These are phyloP conservation scores for Bimuria novae-zelandiae DNA, from an alignment of 2,329 filamentous ascomycete genomes.

Conservation along the genomic window DNA sequence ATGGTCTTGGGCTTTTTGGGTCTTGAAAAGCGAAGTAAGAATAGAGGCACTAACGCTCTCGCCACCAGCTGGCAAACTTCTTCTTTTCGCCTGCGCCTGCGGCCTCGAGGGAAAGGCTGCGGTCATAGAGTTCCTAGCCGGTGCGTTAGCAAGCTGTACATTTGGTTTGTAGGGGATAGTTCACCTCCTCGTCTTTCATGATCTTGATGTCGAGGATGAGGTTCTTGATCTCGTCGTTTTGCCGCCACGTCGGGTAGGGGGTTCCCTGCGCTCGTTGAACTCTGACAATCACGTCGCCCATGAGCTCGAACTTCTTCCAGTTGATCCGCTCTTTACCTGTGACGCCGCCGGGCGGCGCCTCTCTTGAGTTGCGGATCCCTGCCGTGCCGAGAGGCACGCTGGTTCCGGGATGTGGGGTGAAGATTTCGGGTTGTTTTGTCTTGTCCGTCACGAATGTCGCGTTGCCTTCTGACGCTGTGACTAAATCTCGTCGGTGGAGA, in stretches of 20 bases:
- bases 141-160: not conserved
- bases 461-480: slow-evolving; percentile 91
- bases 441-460: slow-evolving; percentile 76
- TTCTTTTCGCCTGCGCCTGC: slow-evolving; percentile 52
- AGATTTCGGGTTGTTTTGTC: slow-evolving; percentile 29
- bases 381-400: slow-evolving; percentile 37
- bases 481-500: slow-evolving; percentile 84
- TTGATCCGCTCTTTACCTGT: slow-evolving; percentile 72
- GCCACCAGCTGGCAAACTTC: slow-evolving; percentile 53
- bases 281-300: slow-evolving; percentile 87
- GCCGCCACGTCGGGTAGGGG: slow-evolving; percentile 73
- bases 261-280: slow-evolving; percentile 90
- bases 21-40: no score
- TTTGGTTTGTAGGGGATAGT: no score
- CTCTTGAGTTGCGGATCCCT: slow-evolving; percentile 46
- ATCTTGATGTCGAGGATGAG: slow-evolving; percentile 82
- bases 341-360: slow-evolving; percentile 44
- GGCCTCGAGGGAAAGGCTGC: slow-evolving; percentile 59
- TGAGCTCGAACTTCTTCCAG: slow-evolving; percentile 97
- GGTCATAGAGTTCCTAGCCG: slow-evolving; percentile 61
- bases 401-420: slow-evolving; percentile 42
- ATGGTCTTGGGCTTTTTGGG: no score
- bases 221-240: slow-evolving; percentile 71
- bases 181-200: slow-evolving; percentile 84
- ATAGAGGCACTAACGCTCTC: slow-evolving; percentile 47